Percentiles rank a stretch among this genome's conserved stretches.
Evolutionary conservation across 768 basidiomycete species (phyloP).

Genomic region (Dentipellis sp.): DNA sequence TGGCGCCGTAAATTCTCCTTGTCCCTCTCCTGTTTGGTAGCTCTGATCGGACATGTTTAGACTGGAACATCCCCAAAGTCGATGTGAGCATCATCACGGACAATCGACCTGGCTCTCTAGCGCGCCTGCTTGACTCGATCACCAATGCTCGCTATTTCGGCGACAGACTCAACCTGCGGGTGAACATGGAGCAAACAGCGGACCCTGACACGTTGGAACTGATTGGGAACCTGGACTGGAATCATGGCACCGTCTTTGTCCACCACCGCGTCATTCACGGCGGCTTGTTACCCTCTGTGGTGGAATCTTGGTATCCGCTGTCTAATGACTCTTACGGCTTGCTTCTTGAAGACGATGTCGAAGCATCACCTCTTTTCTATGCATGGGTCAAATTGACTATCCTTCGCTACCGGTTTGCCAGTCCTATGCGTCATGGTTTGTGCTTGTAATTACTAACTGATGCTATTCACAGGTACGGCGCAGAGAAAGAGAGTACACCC

Average conservation of each 20-base stretch:
- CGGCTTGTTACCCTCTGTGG: conserved; percentile 73
- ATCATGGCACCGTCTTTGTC: conserved; percentile 45
- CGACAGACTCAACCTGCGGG: conserved; percentile 49
- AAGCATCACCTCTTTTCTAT: conserved; percentile 77
- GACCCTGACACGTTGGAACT: conserved; percentile 50
- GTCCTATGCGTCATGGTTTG: neutral
- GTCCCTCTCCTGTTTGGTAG: neutral
- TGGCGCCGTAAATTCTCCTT: conserved; percentile 38
- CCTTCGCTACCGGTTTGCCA: conserved; percentile 56
- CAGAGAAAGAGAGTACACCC: conserved; percentile 26
- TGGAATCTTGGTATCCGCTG: conserved; percentile 84
- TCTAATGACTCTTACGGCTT: conserved; percentile 68
- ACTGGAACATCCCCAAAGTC: conserved; percentile 64
- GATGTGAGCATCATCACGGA: conserved; percentile 74
- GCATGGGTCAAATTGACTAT: conserved; percentile 81
- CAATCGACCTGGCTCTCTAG: conserved; percentile 61
- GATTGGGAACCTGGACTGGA: conserved; percentile 47
- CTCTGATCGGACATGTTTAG: conserved; percentile 28
- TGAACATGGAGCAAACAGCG: conserved; percentile 72
- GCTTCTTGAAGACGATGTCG: conserved; percentile 80
- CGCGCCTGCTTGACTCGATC: conserved; percentile 57
- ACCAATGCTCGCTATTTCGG: conserved; percentile 53
- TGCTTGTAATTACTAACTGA: neutral
- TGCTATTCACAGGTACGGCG: conserved; percentile 47
- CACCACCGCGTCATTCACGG: conserved; percentile 73